Evolutionary conservation across 148 eudicot genomes (phyloP), one percentile per base, ranked within the genome.

Genomic region (Amaranthus cruentus): DNA sequence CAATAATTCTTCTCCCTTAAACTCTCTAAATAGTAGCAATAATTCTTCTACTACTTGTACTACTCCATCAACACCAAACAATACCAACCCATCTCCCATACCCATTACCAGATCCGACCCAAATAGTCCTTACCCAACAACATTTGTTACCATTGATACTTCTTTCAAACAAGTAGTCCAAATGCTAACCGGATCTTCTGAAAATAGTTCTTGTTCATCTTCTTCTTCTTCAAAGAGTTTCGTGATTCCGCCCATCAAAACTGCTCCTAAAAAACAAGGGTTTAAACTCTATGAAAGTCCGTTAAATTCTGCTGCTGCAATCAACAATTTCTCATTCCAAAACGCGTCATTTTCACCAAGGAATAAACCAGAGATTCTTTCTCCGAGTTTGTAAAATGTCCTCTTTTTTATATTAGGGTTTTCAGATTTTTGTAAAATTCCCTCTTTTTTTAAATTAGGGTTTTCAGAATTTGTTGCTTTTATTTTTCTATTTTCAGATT

Each of bases 161-260:
- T 51, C 88, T 10, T 94, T 94, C 86, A 94, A 93, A 72, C 91
- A 91, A 60, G 95, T 93, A 0, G 98, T 93, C 57, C 98, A 93
- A 60, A 84, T 88, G 90, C 89, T 94, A 10, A 94, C 98, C 50
- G 98, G 98, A n/a, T 86, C 96, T 48, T 62, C 93, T 11, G 80
- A 71, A 6, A 10, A 7, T 6, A 0, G 38, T 28, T 28, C 38
- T 28, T 28, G 38, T 28, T 28, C 38, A 28, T 28, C 38, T 28
- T 28, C 38, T 0, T 28, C 38, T 28, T 28, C 38, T 28, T 28
- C 59, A 3, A 84, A 77, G 48, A 75, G 5, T 46, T 72, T 43
- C 61, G 63, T 83, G 54, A 83, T 86, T n/a, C 98, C 98, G 0
- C 97, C 95, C 0, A 73, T 87, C 73, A 85, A 78, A 38, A 81